Percentiles rank a stretch among this genome's conserved stretches.
These are phyloP conservation scores for Candida hungchunana DNA, from an alignment of 805 yeast species.

Conservation along the genomic window DNA sequence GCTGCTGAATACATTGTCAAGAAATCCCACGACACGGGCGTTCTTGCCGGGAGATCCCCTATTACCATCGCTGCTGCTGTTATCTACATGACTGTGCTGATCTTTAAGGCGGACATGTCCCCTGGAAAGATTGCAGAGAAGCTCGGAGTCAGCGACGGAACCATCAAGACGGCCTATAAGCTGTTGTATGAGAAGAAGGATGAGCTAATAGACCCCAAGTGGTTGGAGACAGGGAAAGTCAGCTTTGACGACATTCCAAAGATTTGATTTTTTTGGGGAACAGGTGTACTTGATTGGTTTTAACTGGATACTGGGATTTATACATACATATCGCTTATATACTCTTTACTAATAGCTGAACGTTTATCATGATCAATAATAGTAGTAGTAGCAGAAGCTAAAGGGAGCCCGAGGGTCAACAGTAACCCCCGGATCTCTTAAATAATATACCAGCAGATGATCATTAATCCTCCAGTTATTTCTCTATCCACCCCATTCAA, in stretches of 20 bases:
- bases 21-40: constrained; percentile 85
- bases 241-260: constrained; percentile 36
- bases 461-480: too few species aligned
- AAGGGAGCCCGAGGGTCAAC: too few species aligned
- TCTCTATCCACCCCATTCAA: too few species aligned
- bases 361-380: too few species aligned
- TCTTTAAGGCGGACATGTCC: constrained; percentile 74
- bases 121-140: constrained; percentile 84
- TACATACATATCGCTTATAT: too few species aligned
- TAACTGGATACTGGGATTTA: too few species aligned
- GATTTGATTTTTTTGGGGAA: neutral
- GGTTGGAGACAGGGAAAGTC: constrained; percentile 69
- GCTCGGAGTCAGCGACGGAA: constrained; percentile 96
- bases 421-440: too few species aligned
- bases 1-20: constrained; percentile 93
- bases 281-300: too few species aligned
- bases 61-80: constrained; percentile 97
- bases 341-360: too few species aligned
- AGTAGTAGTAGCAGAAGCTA: too few species aligned
- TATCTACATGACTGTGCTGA: constrained; percentile 86
- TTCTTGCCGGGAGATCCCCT: constrained; percentile 94
- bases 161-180: constrained; percentile 88
- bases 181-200: constrained; percentile 71
- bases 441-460: too few species aligned
- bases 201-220: constrained; percentile 67